These are phyloP conservation scores for Botryotinia convoluta DNA, from an alignment of 2,329 filamentous ascomycete genomes.

Conservation along the genomic window DNA sequence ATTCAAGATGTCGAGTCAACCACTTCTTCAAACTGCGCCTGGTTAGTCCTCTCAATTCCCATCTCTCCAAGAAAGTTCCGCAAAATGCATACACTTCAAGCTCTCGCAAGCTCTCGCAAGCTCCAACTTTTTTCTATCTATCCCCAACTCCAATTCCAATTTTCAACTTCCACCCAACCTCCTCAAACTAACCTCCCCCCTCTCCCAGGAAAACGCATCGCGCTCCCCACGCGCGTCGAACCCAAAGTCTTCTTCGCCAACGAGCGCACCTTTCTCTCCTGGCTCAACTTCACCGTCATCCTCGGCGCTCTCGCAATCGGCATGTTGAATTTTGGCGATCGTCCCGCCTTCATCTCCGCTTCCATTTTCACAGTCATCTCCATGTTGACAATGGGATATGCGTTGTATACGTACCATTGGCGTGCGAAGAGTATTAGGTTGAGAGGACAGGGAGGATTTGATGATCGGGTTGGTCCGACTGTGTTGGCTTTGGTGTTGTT, in stretches of 20 bases:
- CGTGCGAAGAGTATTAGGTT: slow-evolving; percentile 87
- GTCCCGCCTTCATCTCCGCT: slow-evolving; percentile 87
- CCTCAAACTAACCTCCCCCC: slow-evolving; percentile 18
- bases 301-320: slow-evolving; percentile 94
- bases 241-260: slow-evolving; percentile 99
- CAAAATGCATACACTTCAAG: background rate
- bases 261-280: slow-evolving; percentile 97
- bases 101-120: background rate
- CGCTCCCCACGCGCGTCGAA: slow-evolving; percentile 94
- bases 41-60: slow-evolving; percentile 54
- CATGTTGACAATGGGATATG: slow-evolving; percentile 94
- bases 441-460: slow-evolving; percentile 91
- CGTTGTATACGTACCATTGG: slow-evolving; percentile 95
- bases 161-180: background rate
- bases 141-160: background rate
- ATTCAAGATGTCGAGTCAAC: slow-evolving; percentile 81
- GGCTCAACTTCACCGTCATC: slow-evolving; percentile 99
- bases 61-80: too few relatives aligned
- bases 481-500: slow-evolving; percentile 83
- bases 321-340: slow-evolving; percentile 97
- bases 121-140: background rate
- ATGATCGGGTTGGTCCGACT: slow-evolving; percentile 92
- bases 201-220: slow-evolving; percentile 86
- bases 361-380: slow-evolving; percentile 92
- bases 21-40: slow-evolving; percentile 89